Evolutionary conservation across 495 filamentous ascomycete genomes (phyloP).

Genomic region (Haplographium delicatum): DNA sequence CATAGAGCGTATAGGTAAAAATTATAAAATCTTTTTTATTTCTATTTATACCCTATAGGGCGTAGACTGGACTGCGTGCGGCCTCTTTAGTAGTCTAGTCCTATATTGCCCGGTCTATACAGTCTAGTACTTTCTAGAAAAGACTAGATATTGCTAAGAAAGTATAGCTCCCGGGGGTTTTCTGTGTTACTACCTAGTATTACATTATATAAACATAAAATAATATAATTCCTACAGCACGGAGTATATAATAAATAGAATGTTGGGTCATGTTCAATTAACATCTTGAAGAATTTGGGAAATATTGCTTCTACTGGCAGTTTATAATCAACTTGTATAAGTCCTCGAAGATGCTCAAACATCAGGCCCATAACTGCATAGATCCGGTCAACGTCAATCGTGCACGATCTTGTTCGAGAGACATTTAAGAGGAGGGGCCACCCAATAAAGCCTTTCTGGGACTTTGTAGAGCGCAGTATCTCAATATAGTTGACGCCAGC

Average conservation of each 20-base stretch:
- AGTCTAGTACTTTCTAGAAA: too few species aligned
- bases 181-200: too few species aligned
- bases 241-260: background rate
- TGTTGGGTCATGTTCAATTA: background rate
- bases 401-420: background rate
- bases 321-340: background rate
- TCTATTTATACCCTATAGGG: too few species aligned
- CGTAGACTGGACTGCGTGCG: too few species aligned
- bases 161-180: too few species aligned
- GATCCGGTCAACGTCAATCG: background rate
- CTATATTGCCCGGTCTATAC: too few species aligned
- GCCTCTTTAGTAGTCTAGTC: too few species aligned
- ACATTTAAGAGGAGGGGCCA: background rate
- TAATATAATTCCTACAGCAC: background rate
- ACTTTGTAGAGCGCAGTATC: background rate
- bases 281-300: background rate
- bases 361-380: background rate
- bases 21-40: too few species aligned
- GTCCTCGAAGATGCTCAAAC: background rate
- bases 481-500: background rate
- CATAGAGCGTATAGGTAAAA: too few species aligned
- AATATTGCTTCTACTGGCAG: background rate
- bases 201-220: too few species aligned
- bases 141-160: too few species aligned
- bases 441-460: background rate